phyloP scores from a whole-genome alignment of 805 yeast species.

The Candida morakotiae region DNA sequence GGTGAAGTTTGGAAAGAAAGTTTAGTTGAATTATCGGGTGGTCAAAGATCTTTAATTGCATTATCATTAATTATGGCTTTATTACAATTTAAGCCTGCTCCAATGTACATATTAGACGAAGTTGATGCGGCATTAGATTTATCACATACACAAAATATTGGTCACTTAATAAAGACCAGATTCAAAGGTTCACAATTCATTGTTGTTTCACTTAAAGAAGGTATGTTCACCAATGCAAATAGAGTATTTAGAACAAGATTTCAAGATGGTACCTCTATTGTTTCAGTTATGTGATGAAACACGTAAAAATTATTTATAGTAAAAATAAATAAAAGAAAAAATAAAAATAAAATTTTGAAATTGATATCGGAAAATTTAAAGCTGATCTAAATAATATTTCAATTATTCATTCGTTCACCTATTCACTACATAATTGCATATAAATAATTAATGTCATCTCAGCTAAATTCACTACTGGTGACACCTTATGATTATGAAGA shows the following conservation, averaged over 20 bases:
- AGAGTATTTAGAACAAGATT: constrained; percentile 89
- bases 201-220: constrained; percentile 94
- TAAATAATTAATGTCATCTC: constrained; percentile 5
- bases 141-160: constrained; percentile 96
- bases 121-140: constrained; percentile 98
- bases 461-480: constrained; percentile 14
- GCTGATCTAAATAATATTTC: background rate
- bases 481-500: constrained; percentile 20
- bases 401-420: background rate
- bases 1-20: constrained; percentile 97
- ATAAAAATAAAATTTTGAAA: constrained; percentile 3
- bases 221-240: constrained; percentile 97
- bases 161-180: constrained; percentile 90
- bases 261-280: constrained; percentile 95
- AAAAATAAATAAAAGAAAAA: background rate
- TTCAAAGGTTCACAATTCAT: constrained; percentile 96
- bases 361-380: background rate
- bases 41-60: constrained; percentile 93
- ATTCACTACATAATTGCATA: too few species aligned
- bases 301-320: background rate
- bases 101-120: constrained; percentile 96
- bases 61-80: constrained; percentile 87
- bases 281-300: constrained; percentile 54
- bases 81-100: constrained; percentile 94
- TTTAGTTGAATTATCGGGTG: constrained; percentile 92